Conservation (phyloP, 257 asterid species). For the Hygrophila difformis region DNA sequence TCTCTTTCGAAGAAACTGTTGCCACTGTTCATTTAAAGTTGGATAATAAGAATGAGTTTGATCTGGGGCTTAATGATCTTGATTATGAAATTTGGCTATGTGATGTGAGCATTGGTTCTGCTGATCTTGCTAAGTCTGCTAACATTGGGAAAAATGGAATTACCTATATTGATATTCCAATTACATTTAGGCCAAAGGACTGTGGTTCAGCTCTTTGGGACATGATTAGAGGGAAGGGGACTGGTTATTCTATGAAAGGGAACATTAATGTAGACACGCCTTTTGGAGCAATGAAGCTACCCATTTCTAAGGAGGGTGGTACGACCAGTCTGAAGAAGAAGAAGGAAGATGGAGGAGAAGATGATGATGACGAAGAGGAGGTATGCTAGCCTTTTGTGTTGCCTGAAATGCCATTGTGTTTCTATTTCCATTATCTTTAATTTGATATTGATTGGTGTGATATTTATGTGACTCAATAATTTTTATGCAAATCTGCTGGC, state of each 20-base stretch:
- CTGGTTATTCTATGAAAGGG: slow-evolving; percentile 86
- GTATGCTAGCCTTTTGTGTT: slow-evolving; percentile 18
- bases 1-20: slow-evolving; percentile 79
- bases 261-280: slow-evolving; percentile 72
- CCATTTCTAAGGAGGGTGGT: slow-evolving; percentile 87
- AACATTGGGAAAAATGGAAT: slow-evolving; percentile 58
- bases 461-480: no score
- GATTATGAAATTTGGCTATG: slow-evolving; percentile 90
- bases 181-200: slow-evolving; percentile 96
- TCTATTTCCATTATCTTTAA: background rate
- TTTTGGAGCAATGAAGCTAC: slow-evolving; percentile 88
- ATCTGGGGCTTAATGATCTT: slow-evolving; percentile 62
- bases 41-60: slow-evolving; percentile 89
- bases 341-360: slow-evolving; percentile 66
- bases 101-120: slow-evolving; percentile 65
- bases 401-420: no score
- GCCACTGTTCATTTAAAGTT: slow-evolving; percentile 74
- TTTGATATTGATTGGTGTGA: no score
- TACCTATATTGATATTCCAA: slow-evolving; percentile 56
- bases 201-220: slow-evolving; percentile 98
- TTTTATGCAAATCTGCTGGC: no score
- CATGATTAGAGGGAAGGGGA: slow-evolving; percentile 88
- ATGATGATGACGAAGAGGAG: slow-evolving; percentile 57
- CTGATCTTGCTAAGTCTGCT: slow-evolving; percentile 51
- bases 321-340: slow-evolving; percentile 81